These are phyloP conservation scores for Fusarium avenaceum DNA, from an alignment of 2,329 filamentous ascomycete genomes.

Conservation along the genomic window DNA sequence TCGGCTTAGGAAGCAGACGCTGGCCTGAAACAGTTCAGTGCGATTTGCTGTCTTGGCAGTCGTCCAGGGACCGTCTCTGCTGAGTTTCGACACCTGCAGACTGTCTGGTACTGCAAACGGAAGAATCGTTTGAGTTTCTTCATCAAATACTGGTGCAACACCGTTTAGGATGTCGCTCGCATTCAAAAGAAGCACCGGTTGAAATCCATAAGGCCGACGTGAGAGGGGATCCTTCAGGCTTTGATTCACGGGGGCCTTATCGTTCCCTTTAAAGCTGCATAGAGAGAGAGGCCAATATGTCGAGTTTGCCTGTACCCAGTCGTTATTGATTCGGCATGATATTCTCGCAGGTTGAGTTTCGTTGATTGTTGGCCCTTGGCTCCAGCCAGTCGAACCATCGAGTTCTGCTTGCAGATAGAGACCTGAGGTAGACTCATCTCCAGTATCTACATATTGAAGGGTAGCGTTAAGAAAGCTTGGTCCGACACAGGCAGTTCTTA, in stretches of 20 bases:
- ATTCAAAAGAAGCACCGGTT: conserved; percentile 9
- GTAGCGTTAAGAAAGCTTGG: rapidly evolving
- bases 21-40: neutral
- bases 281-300: conserved; percentile 9
- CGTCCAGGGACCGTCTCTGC: neutral
- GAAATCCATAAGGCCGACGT: conserved; percentile 1
- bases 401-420: neutral
- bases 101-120: rapidly evolving
- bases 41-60: rapidly evolving
- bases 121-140: rapidly evolving
- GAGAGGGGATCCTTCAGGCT: conserved; percentile 5
- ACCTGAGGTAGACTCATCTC: neutral
- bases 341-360: neutral
- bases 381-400: neutral
- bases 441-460: neutral
- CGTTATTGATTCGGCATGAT: conserved; percentile 1
- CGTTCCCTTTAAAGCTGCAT: neutral
- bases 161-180: neutral
- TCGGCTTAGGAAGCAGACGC: neutral
- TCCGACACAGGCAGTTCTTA: neutral
- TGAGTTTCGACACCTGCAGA: neutral
- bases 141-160: neutral
- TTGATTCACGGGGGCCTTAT: rapidly evolving
- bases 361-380: neutral
- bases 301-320: neutral